Conservation (phyloP, 176 grass and related monocot species). For the Zoysia japonica region DNA sequence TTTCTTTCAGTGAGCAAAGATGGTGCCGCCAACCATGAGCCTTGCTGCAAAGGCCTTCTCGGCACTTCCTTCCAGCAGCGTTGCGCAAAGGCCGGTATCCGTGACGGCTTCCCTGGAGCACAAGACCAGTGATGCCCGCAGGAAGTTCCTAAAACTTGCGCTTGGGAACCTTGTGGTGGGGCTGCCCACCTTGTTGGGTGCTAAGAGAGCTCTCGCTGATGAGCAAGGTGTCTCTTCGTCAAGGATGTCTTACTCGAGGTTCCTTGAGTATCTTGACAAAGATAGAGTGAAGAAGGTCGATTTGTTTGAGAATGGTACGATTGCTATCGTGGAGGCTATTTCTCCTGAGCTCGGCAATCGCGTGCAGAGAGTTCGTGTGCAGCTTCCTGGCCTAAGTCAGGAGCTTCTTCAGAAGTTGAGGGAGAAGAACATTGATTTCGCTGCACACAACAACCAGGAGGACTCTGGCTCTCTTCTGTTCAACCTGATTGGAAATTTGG, state of each 20-base stretch:
- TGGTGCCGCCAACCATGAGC: slow-evolving; percentile 68
- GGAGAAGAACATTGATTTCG: slow-evolving; percentile 95
- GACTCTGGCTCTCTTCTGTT: slow-evolving; percentile 88
- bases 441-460: slow-evolving; percentile 89
- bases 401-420: slow-evolving; percentile 98
- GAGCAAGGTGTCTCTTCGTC: slow-evolving; percentile 92
- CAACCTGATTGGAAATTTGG: slow-evolving; percentile 92
- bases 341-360: slow-evolving; percentile 94
- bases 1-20: slow-evolving; percentile 50
- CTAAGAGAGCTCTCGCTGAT: slow-evolving; percentile 74
- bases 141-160: slow-evolving; percentile 82
- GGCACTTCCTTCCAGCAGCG: slow-evolving; percentile 48
- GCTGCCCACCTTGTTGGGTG: slow-evolving; percentile 57
- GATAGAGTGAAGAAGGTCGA: slow-evolving; percentile 94
- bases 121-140: slow-evolving; percentile 58
- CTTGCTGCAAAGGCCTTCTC: slow-evolving; percentile 56
- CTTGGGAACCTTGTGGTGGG: slow-evolving; percentile 72
- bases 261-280: slow-evolving; percentile 97
- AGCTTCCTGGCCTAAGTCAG: slow-evolving; percentile 86
- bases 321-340: slow-evolving; percentile 91
- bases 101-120: slow-evolving; percentile 68
- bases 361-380: slow-evolving; percentile 89
- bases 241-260: slow-evolving; percentile 96
- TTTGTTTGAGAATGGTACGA: slow-evolving; percentile 89
- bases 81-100: slow-evolving; percentile 48